These are phyloP conservation scores for Acaromyces ingoldii DNA, from an alignment of 1,284 basidiomycete genomes.

Conservation along the genomic window DNA sequence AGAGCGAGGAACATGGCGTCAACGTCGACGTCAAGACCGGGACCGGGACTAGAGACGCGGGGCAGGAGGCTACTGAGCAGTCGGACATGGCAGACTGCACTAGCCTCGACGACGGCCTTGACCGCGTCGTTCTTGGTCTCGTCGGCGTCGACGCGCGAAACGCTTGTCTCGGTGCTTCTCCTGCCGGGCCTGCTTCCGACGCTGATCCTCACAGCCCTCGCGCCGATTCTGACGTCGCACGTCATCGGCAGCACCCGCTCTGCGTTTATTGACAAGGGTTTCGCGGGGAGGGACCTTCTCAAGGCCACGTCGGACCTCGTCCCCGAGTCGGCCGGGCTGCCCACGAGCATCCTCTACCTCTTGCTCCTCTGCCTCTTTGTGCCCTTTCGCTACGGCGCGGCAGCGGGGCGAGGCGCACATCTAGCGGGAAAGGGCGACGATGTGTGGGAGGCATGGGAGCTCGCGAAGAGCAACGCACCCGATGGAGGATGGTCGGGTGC, in stretches of 20 bases:
- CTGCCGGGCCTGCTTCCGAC: slow-evolving; percentile 6
- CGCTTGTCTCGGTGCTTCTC: no score
- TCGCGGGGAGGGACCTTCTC: slow-evolving; percentile 43
- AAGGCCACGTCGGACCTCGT: slow-evolving; percentile 55
- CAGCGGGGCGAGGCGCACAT: no score
- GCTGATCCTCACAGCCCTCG: neutral
- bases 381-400: slow-evolving; percentile 40
- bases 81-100: no score
- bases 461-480: no score
- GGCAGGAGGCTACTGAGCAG: no score
- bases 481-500: slow-evolving; percentile 18
- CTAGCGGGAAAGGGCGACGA: no score
- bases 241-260: slow-evolving; percentile 10
- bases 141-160: no score
- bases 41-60: no score
- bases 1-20: no score
- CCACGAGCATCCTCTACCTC: slow-evolving; percentile 84
- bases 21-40: no score
- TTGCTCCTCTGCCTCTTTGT: slow-evolving; percentile 59
- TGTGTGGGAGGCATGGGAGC: neutral
- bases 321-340: slow-evolving; percentile 87
- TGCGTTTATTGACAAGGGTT: slow-evolving; percentile 35
- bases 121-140: no score
- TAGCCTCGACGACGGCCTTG: no score
- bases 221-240: neutral